Percentiles rank a stretch among this genome's conserved stretches.
These are phyloP conservation scores for Alternaria tenuissima DNA, from an alignment of 2,329 filamentous ascomycete species.

Conservation along the genomic window DNA sequence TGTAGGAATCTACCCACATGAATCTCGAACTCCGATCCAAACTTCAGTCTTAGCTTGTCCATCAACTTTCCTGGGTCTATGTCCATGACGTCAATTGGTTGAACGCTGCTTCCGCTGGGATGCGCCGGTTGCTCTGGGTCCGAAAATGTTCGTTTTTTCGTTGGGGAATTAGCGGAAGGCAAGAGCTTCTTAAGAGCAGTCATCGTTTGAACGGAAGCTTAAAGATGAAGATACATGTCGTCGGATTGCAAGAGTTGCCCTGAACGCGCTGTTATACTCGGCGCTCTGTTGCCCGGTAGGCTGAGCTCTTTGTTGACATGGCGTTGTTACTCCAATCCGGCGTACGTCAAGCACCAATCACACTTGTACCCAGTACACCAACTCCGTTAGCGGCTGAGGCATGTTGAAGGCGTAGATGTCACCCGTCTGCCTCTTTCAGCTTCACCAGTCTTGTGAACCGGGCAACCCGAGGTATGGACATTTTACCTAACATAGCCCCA, in stretches of 20 bases:
- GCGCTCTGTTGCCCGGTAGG: background rate
- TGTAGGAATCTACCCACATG: background rate
- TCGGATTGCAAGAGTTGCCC: background rate
- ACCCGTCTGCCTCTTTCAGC: background rate
- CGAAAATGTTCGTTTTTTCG: no score
- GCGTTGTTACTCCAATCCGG: background rate
- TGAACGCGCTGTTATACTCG: background rate
- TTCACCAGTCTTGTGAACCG: background rate
- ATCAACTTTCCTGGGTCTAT: constrained; percentile 9
- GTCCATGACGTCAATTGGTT: background rate
- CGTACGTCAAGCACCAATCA: background rate
- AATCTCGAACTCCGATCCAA: constrained; percentile 1
- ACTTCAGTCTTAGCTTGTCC: constrained; percentile 2
- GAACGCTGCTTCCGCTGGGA: background rate
- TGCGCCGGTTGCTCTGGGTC: no score
- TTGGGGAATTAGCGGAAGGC: no score
- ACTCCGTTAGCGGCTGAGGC: background rate
- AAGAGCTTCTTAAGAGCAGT: no score
- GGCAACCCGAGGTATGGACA: background rate
- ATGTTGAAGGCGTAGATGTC: background rate
- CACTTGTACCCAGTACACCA: background rate
- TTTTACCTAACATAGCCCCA: background rate
- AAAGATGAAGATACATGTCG: background rate
- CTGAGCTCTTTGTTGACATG: background rate
- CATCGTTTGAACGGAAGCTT: no score